Base-by-base conservation (phyloP, 1,284 basidiomycete genomes). In the Sanghuangporus sanghuang region DNA sequence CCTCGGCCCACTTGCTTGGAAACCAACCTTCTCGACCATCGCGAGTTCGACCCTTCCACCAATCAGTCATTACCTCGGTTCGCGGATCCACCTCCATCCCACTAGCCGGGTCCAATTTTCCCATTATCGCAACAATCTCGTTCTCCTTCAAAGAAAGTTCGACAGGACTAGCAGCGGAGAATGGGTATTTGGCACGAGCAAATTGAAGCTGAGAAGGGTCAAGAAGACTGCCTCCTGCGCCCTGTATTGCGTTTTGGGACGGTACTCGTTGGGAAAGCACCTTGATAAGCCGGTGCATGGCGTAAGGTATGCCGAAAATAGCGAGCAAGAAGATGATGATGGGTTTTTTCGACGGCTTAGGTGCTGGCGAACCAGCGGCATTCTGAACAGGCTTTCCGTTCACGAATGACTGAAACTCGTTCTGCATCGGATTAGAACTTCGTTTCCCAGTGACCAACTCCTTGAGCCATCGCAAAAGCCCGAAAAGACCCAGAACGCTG, bases 11-110 rank as follows among this genome's bases (percentile, higher is more conserved):
- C 70, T 92, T 96, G 68, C 82, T 86, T 1, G 96, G 96, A 84
- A 99, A 98, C 95, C 95, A 99, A 0, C 96, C 96, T 69, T 94
- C 89, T 67, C 90, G 82, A 0, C 96, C 97, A 69, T 99, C 96
- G 64, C 96, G 83, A 66, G 93, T 96, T 58, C 96, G 80, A 0
- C 96, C 96, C 73, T 90, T 90, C 95, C 96, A 99, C 96, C 97
- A 99, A 56, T 95, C 94, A 14, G 83, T 84, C 64, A 88, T 87
- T 27, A 90, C 84, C 57, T 89, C 89, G 44, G 85, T 69, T 62
- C 89, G 77, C n/a, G 89, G 89, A 69, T 91, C 87, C 4, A 87
- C 84, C 68, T 91, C 87, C 66, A 76, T 77, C 0, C 89, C 86
- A 0, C 85, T 85, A 32, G 84, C 76, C 11, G 90, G 87, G 69